These are phyloP conservation scores for Dryas integrifolia DNA, from an alignment of 331 rosid genomes.

Conservation along the genomic window DNA sequence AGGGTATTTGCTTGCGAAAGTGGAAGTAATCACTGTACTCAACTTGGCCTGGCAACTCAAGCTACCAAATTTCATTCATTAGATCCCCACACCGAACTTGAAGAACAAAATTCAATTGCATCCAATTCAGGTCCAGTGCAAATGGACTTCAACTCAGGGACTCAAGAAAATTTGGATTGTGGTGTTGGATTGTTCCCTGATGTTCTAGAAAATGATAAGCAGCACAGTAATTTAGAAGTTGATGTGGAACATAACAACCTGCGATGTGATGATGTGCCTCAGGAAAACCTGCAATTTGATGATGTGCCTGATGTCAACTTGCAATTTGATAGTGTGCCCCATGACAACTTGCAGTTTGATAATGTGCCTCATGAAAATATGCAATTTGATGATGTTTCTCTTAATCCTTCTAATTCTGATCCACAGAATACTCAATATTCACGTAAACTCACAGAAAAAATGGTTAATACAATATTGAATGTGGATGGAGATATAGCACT, in stretches of 20 bases:
- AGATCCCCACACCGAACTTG: constrained; percentile 21
- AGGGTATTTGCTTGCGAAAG: constrained; percentile 21
- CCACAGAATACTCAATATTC: not conserved
- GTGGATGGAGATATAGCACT: constrained; percentile 9
- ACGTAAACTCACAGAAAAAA: not conserved
- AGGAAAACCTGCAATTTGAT: not conserved
- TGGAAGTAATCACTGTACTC: constrained; percentile 25
- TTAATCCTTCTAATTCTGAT: not conserved
- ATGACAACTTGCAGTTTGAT: not conserved
- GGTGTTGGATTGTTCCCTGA: constrained; percentile 21
- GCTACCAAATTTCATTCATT: constrained; percentile 12
- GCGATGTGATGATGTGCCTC: constrained; percentile 14
- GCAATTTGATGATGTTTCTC: not conserved
- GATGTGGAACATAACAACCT: constrained; percentile 6
- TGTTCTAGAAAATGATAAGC: constrained; percentile 12
- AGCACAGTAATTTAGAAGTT: constrained; percentile 16
- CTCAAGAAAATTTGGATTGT: constrained; percentile 11
- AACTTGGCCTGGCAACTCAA: constrained; percentile 16
- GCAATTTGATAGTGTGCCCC: constrained; percentile 12
- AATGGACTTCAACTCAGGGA: constrained; percentile 1
- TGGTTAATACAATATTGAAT: not conserved
- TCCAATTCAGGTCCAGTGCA: constrained; percentile 1
- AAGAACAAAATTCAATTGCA: constrained; percentile 20
- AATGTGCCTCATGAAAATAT: not conserved
- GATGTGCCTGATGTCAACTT: not conserved